Evolutionary conservation across 192 early-diverging fungal genomes (phyloP).

Genomic region (Backusella circina): DNA sequence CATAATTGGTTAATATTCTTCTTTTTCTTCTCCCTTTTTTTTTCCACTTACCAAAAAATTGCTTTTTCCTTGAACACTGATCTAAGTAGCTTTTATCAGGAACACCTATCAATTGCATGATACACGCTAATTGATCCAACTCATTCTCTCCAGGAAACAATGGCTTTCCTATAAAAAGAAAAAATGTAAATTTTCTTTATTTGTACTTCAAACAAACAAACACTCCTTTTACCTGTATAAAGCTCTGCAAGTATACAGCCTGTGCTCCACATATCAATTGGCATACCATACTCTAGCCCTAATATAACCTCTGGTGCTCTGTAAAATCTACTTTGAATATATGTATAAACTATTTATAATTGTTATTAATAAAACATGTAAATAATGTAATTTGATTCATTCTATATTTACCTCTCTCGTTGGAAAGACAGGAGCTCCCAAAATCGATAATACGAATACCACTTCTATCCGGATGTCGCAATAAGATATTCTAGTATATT

Average conservation of each 20-base stretch:
- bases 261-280: slow-evolving; percentile 96
- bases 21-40: too few species aligned
- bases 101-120: slow-evolving; percentile 88
- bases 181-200: background rate
- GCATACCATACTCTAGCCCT: slow-evolving; percentile 71
- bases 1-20: slow-evolving; percentile 8
- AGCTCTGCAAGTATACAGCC: slow-evolving; percentile 95
- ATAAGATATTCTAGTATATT: slow-evolving; percentile 66
- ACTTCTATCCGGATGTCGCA: slow-evolving; percentile 64
- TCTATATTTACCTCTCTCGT: slow-evolving; percentile 51
- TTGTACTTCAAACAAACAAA: background rate
- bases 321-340: slow-evolving; percentile 96
- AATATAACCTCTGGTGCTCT: slow-evolving; percentile 95
- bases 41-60: slow-evolving; percentile 76
- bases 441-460: slow-evolving; percentile 97
- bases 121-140: slow-evolving; percentile 89
- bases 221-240: slow-evolving; percentile 49
- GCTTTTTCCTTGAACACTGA: slow-evolving; percentile 68
- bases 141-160: slow-evolving; percentile 98
- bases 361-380: background rate
- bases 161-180: slow-evolving; percentile 54
- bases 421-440: slow-evolving; percentile 88
- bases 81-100: slow-evolving; percentile 74
- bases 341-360: slow-evolving; percentile 85
- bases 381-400: background rate